Conservation (phyloP, 805 yeast species). For the Candida bentonensis region DNA sequence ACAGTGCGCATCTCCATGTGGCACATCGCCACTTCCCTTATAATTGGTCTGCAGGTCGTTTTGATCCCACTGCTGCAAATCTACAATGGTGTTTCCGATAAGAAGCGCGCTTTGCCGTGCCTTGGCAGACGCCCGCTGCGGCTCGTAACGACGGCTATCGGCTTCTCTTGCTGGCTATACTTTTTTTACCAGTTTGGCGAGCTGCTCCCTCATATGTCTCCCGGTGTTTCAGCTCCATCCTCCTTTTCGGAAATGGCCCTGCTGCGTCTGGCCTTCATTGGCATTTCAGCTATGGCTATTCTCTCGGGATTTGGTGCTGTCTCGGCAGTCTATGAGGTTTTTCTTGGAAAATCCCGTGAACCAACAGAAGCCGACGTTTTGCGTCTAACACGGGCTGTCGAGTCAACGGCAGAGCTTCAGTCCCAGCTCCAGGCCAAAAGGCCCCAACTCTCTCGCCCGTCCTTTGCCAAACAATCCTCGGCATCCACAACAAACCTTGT, state of each 20-base stretch:
- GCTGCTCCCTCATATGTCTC: slow-evolving; percentile 12
- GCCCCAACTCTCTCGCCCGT: neutral
- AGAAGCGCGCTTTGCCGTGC: neutral
- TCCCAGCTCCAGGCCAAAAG: neutral
- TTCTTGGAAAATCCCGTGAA: slow-evolving; percentile 13
- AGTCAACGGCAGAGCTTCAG: slow-evolving; percentile 17
- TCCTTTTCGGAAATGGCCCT: slow-evolving; percentile 14
- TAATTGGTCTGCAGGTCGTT: slow-evolving; percentile 17
- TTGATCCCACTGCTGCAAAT: slow-evolving; percentile 19
- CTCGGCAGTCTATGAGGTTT: slow-evolving; percentile 25
- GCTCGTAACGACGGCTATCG: slow-evolving; percentile 5
- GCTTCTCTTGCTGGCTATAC: slow-evolving; percentile 15
- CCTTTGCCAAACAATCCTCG: neutral
- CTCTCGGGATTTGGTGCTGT: slow-evolving; percentile 28
- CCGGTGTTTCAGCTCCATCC: neutral
- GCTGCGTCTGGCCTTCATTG: slow-evolving; percentile 25
- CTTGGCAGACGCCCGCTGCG: neutral
- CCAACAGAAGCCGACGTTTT: slow-evolving; percentile 19
- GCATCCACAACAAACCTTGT: slow-evolving; percentile 17
- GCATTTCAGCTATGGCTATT: slow-evolving; percentile 27
- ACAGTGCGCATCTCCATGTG: slow-evolving; percentile 14
- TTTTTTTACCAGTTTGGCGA: slow-evolving; percentile 16
- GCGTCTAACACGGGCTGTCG: slow-evolving; percentile 17
- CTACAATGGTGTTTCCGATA: neutral
- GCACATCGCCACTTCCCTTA: slow-evolving; percentile 14